Conservation (phyloP, 768 basidiomycete species). For the Leucogyrophana mollusca region DNA sequence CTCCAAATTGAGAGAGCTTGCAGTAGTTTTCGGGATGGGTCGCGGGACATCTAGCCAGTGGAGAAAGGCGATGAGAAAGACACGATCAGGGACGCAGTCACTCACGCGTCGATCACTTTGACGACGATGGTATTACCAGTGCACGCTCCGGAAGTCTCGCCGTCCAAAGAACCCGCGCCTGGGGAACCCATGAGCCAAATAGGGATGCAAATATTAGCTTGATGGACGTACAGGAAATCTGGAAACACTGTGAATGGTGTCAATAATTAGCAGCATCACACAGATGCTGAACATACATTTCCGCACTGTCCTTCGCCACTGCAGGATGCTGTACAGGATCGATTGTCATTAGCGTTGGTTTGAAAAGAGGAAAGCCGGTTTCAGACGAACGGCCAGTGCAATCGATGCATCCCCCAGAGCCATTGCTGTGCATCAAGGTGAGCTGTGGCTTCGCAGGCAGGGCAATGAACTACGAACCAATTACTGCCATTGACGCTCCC, state of each 20-base stretch:
- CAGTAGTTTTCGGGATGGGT: constrained; percentile 37
- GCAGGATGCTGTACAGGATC: constrained; percentile 12
- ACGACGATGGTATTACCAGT: constrained; percentile 32
- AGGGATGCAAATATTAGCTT: not conserved
- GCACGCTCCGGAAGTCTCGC: constrained; percentile 24
- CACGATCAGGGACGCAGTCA: not conserved
- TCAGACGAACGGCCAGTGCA: constrained; percentile 29
- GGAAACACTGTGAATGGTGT: constrained; percentile 22
- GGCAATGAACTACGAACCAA: constrained; percentile 5
- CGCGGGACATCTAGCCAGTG: constrained; percentile 23
- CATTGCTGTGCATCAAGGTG: constrained; percentile 15
- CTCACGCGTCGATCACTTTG: constrained; percentile 32
- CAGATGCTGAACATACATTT: constrained; percentile 3
- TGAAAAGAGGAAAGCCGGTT: not conserved
- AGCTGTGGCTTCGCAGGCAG: not conserved
- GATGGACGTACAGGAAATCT: constrained; percentile 20
- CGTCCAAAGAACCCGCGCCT: constrained; percentile 26
- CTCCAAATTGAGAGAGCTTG: constrained; percentile 28
- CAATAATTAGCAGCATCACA: not conserved
- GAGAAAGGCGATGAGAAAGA: not conserved
- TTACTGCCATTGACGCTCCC: constrained; percentile 25
- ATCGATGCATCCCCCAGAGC: constrained; percentile 22
- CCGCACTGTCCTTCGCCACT: constrained; percentile 19
- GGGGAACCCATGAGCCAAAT: not conserved
- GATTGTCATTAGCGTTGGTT: not conserved